phyloP scores from a whole-genome alignment of 257 asterid genomes.

The Solanum piurae region DNA sequence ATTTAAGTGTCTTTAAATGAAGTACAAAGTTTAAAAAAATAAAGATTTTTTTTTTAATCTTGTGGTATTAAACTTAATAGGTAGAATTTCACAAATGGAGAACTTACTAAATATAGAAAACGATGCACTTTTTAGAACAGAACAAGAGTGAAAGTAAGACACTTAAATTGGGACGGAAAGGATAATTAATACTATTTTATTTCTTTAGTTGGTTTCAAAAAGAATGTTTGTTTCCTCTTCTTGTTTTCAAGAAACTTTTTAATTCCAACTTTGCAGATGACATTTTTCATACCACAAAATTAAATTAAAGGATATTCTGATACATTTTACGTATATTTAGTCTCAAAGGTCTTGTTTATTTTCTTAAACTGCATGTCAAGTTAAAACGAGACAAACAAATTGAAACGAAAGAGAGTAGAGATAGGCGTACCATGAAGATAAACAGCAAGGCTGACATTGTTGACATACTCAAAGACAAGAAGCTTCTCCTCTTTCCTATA shows the following conservation, averaged over 20 bases:
- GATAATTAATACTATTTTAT: background rate
- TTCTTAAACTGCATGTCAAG: background rate
- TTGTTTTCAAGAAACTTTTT: background rate
- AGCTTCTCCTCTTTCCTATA: conserved; percentile 93
- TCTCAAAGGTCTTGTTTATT: background rate
- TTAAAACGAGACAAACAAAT: background rate
- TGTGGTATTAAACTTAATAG: background rate
- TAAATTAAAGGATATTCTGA: background rate
- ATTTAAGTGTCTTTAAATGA: no score
- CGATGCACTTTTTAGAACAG: background rate
- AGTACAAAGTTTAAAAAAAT: no score
- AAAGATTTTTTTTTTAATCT: no score
- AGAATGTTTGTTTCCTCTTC: background rate
- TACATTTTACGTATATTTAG: background rate
- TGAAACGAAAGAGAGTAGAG: background rate
- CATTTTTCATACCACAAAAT: background rate
- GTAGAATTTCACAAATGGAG: background rate
- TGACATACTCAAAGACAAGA: conserved; percentile 39
- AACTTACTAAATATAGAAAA: background rate
- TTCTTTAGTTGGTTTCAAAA: background rate
- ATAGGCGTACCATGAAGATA: conserved; percentile 64
- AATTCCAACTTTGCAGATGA: background rate
- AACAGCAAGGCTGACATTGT: conserved; percentile 60
- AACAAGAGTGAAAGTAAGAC: background rate
- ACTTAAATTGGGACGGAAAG: background rate